phyloP scores from a whole-genome alignment of 441 rosid species.

The Adansonia madagascariensis region DNA sequence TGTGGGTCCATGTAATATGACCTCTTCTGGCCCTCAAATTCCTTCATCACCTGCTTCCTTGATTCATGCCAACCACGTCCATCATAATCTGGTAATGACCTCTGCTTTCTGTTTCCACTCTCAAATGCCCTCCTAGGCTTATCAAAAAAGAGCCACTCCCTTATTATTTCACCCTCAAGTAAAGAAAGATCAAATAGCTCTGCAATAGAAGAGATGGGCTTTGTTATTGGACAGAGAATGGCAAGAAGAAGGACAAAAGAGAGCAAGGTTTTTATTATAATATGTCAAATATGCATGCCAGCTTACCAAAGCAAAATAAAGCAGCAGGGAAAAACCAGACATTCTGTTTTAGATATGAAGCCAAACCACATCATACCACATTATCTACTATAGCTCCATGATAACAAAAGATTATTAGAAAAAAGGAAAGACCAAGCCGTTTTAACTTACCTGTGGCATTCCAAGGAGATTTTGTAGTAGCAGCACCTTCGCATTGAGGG shows the following conservation, averaged over 20 bases:
- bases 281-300: constrained; percentile 2
- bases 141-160: constrained; percentile 76
- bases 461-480: constrained; percentile 66
- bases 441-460: constrained; percentile 51
- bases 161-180: constrained; percentile 55
- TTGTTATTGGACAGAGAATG: constrained; percentile 13
- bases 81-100: constrained; percentile 67
- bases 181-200: constrained; percentile 59
- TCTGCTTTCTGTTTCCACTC: constrained; percentile 72
- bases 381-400: neutral
- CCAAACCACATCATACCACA: neutral
- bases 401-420: neutral
- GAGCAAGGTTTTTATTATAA: neutral
- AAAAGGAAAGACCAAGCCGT: neutral
- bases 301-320: neutral
- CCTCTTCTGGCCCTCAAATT: constrained; percentile 63
- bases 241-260: neutral
- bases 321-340: neutral
- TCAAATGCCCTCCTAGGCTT: constrained; percentile 76
- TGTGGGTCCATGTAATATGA: constrained; percentile 83
- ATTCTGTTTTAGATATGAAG: neutral
- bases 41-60: constrained; percentile 64
- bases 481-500: constrained; percentile 73
- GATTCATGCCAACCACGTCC: constrained; percentile 84
- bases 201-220: constrained; percentile 34